Evolutionary conservation across 352 stramenopile genomes (phyloP).

Genomic region (Phytophthora kernoviae): DNA sequence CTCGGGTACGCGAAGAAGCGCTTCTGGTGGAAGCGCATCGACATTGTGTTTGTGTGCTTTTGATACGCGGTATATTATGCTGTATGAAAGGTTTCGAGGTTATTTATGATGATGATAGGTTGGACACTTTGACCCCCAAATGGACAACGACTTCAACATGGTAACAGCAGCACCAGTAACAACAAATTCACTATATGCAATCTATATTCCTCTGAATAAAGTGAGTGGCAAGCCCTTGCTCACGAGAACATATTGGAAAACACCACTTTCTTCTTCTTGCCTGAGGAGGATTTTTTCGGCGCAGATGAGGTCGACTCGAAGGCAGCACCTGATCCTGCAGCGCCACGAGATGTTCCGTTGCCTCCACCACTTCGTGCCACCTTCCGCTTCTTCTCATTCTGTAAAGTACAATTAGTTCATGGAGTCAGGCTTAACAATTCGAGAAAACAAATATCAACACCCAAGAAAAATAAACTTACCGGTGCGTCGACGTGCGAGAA

Average conservation of each 20-base stretch:
- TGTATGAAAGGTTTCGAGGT: too few relatives aligned
- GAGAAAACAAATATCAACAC: slow-evolving; percentile 1
- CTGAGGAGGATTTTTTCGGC: slow-evolving; percentile 25
- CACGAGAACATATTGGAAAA: slow-evolving; percentile 78
- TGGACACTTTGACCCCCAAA: too few relatives aligned
- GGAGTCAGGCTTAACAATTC: slow-evolving; percentile 6
- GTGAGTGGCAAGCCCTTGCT: slow-evolving; percentile 6
- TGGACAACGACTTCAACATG: too few relatives aligned
- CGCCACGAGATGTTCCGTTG: slow-evolving; percentile 1
- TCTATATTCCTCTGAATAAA: slow-evolving; percentile 25
- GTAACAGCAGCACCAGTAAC: neutral
- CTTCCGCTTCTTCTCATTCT: slow-evolving; percentile 77
- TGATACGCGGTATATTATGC: too few relatives aligned
- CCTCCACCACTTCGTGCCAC: slow-evolving; percentile 16
- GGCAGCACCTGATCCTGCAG: neutral
- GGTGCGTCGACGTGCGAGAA: slow-evolving; percentile 78
- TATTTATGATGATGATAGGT: too few relatives aligned
- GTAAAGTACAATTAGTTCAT: slow-evolving; percentile 3
- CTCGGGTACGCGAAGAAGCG: slow-evolving; percentile 71
- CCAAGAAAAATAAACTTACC: slow-evolving; percentile 30
- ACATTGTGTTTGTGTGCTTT: slow-evolving; percentile 8
- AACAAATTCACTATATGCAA: slow-evolving; percentile 15
- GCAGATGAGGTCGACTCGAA: slow-evolving; percentile 2
- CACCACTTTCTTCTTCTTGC: slow-evolving; percentile 85
- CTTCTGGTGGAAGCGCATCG: slow-evolving; percentile 53